phyloP scores from a whole-genome alignment of 257 asterid species.

The Solanum gracilifrons region DNA sequence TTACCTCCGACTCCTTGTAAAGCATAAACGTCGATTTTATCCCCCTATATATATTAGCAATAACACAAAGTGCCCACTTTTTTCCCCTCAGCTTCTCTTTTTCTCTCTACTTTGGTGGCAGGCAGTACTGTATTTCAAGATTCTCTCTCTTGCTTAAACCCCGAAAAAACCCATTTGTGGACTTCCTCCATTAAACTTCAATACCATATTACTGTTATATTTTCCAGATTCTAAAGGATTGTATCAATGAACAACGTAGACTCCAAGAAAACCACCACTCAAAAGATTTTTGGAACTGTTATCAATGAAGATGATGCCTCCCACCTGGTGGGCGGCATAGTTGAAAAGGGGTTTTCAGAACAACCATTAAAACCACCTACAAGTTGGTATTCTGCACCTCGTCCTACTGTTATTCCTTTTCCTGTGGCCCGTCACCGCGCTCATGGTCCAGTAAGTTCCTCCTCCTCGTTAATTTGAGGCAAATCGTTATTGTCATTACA shows the following conservation, averaged over 20 bases:
- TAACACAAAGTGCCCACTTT: background rate
- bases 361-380: conserved; percentile 7
- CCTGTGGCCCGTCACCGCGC: conserved; percentile 95
- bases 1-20: background rate
- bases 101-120: background rate
- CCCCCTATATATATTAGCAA: background rate
- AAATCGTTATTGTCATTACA: background rate
- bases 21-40: background rate
- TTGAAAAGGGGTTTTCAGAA: conserved; percentile 77
- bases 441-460: conserved; percentile 56
- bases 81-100: background rate
- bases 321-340: conserved; percentile 58
- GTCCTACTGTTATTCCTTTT: conserved; percentile 70
- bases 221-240: background rate
- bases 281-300: conserved; percentile 23
- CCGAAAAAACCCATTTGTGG: background rate
- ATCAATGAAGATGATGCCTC: conserved; percentile 34
- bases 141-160: background rate
- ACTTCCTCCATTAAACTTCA: background rate
- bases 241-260: conserved; percentile 19
- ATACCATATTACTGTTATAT: background rate
- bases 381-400: conserved; percentile 36
- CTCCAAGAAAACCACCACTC: conserved; percentile 14
- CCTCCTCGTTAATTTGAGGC: background rate
- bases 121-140: background rate